phyloP scores from a whole-genome alignment of 2,329 filamentous ascomycete genomes.

The Trichophyton equinum region DNA sequence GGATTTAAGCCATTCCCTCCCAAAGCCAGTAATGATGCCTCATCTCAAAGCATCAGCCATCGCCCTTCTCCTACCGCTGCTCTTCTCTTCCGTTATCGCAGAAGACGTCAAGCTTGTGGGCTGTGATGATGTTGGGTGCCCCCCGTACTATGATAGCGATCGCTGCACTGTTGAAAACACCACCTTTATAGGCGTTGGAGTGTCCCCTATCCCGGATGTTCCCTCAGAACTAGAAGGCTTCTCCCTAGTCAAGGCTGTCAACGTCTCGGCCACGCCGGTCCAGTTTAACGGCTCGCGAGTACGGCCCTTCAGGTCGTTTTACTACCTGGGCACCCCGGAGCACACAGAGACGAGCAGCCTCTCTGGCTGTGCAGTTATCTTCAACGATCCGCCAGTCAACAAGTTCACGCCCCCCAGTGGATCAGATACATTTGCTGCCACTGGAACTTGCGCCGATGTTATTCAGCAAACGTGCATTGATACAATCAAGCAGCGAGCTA shows the following conservation, averaged over 20 bases:
- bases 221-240: slow-evolving; percentile 12
- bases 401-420: slow-evolving; percentile 3
- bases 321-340: slow-evolving; percentile 12
- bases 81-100: neutral
- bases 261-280: neutral
- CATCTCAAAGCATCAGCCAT: neutral
- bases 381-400: slow-evolving; percentile 10
- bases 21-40: neutral
- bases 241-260: slow-evolving; percentile 14
- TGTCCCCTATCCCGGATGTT: slow-evolving; percentile 4
- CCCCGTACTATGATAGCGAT: neutral
- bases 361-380: slow-evolving; percentile 13
- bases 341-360: slow-evolving; percentile 5
- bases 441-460: slow-evolving; percentile 12
- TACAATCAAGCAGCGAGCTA: slow-evolving; percentile 9
- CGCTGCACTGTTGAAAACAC: neutral
- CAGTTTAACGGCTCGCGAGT: neutral
- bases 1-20: no score
- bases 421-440: slow-evolving; percentile 1
- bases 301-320: slow-evolving; percentile 11
- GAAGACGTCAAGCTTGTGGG: neutral
- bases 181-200: neutral
- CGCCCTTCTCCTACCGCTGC: neutral
- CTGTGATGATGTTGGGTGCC: neutral
- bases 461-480: slow-evolving; percentile 14